Percentiles rank a stretch among this genome's conserved stretches.
Evolutionary conservation across 2,329 filamentous ascomycete species (phyloP).

Genomic region (Cucurbitaria berberidis): DNA sequence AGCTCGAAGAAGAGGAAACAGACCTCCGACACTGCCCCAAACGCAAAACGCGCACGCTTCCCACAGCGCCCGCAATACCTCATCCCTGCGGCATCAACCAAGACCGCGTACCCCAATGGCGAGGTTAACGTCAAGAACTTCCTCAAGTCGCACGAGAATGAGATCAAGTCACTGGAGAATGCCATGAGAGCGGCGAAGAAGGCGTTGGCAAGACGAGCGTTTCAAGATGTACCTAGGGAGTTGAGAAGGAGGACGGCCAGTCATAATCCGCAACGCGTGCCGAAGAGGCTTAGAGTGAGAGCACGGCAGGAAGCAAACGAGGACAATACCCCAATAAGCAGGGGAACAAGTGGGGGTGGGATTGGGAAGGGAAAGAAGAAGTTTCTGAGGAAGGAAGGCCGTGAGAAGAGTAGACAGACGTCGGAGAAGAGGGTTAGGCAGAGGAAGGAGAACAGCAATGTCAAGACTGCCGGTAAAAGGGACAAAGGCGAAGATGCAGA

Average conservation of each 20-base stretch:
- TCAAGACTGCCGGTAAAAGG: conserved; percentile 38
- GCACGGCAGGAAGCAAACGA: conserved; percentile 79
- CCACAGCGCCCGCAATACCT: conserved; percentile 30
- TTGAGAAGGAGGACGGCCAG: conserved; percentile 88
- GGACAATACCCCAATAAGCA: conserved; percentile 87
- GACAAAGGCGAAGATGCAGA: conserved; percentile 15
- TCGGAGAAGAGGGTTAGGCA: conserved; percentile 62
- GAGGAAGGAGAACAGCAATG: conserved; percentile 43
- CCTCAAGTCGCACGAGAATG: conserved; percentile 82
- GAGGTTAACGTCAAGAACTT: conserved; percentile 87
- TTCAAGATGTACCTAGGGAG: conserved; percentile 86
- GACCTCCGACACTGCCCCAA: conserved; percentile 14
- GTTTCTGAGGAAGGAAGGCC: conserved; percentile 75
- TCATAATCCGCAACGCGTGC: conserved; percentile 91
- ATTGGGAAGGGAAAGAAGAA: conserved; percentile 50
- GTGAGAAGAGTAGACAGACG: conserved; percentile 70
- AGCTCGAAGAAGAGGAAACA: conserved; percentile 33
- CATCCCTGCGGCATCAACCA: conserved; percentile 39
- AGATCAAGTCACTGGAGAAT: conserved; percentile 83
- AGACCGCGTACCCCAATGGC: conserved; percentile 68
- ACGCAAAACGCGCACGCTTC: conserved; percentile 36
- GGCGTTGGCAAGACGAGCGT: conserved; percentile 72
- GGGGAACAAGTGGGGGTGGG: conserved; percentile 67
- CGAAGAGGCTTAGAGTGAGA: conserved; percentile 73
- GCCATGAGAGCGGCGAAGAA: conserved; percentile 79